Evolutionary conservation across 345 rosid genomes (phyloP), one percentile per base, ranked within the genome.

Genomic region (Toxicodendron radicans): DNA sequence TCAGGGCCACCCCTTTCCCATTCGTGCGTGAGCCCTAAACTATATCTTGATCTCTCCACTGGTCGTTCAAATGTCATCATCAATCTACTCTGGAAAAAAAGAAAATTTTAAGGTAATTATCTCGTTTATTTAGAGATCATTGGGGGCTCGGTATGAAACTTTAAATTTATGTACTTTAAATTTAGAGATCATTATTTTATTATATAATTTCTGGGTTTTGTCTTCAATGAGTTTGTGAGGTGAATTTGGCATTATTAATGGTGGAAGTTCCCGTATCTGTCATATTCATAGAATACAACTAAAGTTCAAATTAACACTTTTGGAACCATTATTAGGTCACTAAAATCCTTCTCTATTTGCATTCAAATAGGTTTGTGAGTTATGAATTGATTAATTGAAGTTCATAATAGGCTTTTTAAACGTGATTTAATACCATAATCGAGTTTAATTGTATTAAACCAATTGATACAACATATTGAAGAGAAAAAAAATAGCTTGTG

Each of bases 241-340:
- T 30, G 14, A 59, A 27, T 59, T 59, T 64, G 68, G 68, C 53
- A 23, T 64, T 3, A 10, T 1, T n/a, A 45, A 23, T 16, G 18
- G 30, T 57, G 54, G 23, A 54, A 30, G 77, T 32, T 51, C 63
- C 68, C 2, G 33, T 58, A 0, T 24, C 33, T 61, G 73, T 75
- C 73, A 5, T 23, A 58, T 60, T 11, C 12, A 30, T 0, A 41
- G 2, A 13, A 70, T 16, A 54, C 63, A 10, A 54, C 70, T 49
- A 5, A 6, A 53, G 6, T 35, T 52, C 63, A 64, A 17, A 24
- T 23, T 27, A 14, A 24, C 17, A 24, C 27, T 64, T 53, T 64
- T 73, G 63, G 70, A 54, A 13, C 52, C 51, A 48, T 48, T 67
- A 48, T 48, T 67, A 17, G 9, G 43, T 7, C n/a, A 60, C 16